Base-by-base conservation (phyloP, 495 filamentous ascomycete species). In the Penicillium cinerascens region DNA sequence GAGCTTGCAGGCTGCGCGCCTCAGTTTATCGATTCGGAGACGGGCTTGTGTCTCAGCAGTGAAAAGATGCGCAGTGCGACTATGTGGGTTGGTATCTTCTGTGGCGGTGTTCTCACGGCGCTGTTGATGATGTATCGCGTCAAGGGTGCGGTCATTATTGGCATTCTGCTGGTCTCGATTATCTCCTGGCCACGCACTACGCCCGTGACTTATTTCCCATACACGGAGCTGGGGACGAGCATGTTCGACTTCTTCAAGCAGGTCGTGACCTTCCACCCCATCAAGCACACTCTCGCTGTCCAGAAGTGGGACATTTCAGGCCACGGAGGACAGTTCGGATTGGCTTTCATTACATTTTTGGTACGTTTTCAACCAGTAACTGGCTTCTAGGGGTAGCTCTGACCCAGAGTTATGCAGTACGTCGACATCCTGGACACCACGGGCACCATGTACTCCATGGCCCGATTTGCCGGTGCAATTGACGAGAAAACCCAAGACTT, bases 81-180 rank as follows among this genome's bases (percentile, higher is more conserved):
- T 2, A 80, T 92, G 79, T 92, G 88, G 88, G 70, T 92, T 50
- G 88, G 88, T 23, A 88, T 93, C 52, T 91, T 92, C 73, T 86
- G 84, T 51, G 87, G 88, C 38, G 88, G 88, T 44, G 74, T 92
- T 43, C 73, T 92, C 38, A 92, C 88, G 6, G 78, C 81, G 6
- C 65, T 90, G 47, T 68, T 92, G 43, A 85, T 92, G 85, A 82
- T 89, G 79, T 92, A 89, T 65, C 80, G 88, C 9, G 78, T 92
- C 56, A 91, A 91, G 68, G 87, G 88, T 44, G 88, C 88, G 35
- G 85, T 92, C 47, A 90, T 92, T 58, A 76, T 78, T 23, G 88
- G 88, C 22, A 92, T 92, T 49, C 66, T 90, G 21, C 78, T 92
- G 21, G 88, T 92, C 16, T 89, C 86, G 29, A 85, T 92, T 63